Evolutionary conservation across 306 rosid species (phyloP), one percentile per base, ranked within the genome.

Genomic region (Begonia peltatifolia): DNA sequence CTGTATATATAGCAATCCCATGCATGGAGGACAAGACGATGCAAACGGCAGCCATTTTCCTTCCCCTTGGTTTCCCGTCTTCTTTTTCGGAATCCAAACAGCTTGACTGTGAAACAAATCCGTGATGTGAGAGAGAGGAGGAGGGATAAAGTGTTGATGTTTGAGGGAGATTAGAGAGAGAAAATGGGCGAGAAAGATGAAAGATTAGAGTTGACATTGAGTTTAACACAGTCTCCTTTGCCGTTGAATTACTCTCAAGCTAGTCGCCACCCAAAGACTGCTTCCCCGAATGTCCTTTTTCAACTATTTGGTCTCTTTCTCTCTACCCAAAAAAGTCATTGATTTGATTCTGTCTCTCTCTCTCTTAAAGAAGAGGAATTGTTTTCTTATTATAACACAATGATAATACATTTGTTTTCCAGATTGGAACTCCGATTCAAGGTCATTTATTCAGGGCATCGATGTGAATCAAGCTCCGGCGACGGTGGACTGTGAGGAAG

Each of bases 111-210:
- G 41, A 53, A 30, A 14, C 1, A 25, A 18, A 15, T 35, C 65
- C 47, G 51, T 20, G 50, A 42, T 30, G 49, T 38, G 22, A 58
- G 41, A 50, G 25, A 41, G 22, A 14, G 5, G 22, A 55, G 10
- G 12, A 51, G 11, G 36, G 48, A 47, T 53, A 61, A 20, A 30
- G 50, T 14, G 10, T 49, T 42, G 14, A 35, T 6, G 9, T 55
- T 47, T 14, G 50, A 9, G 14, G 2, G 6, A 20, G 12, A 6
- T 18, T 9, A 7, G 20, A 42, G 9, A 12, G 52, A 49, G 10
- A 60, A 43, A 59, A 88, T 89, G 95, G 71, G 48, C 11, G 94
- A 73, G 44, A 78, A 75, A 52, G 75, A 74, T 42, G 85, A 76
- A 20, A 86, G 53, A 9, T 57, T 87, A 63, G 69, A 74, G 1